Percentiles rank a stretch among this genome's conserved stretches.
phyloP scores from a whole-genome alignment of 352 stramenopile genomes.

The Aphanomyces invadans region DNA sequence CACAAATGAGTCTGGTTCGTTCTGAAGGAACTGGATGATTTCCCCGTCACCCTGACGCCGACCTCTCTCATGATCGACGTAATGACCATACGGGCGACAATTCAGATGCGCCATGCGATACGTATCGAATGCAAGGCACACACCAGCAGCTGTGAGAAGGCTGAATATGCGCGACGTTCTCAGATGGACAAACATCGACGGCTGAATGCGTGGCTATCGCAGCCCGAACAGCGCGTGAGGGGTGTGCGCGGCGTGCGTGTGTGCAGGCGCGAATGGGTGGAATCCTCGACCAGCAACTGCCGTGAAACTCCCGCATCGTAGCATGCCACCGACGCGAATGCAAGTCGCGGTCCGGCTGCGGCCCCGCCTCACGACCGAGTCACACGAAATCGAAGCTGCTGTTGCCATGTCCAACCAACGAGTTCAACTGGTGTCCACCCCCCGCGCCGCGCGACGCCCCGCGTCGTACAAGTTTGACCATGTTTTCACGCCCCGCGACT shows the following conservation, averaged over 20 bases:
- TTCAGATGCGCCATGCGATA: no score
- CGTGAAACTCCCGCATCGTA: neutral
- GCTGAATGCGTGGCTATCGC: no score
- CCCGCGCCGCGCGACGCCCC: neutral
- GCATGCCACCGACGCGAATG: slow-evolving; percentile 5
- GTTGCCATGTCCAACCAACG: neutral
- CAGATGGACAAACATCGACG: no score
- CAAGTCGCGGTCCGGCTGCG: slow-evolving; percentile 17
- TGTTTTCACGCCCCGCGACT: slow-evolving; percentile 39
- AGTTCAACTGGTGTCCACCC: slow-evolving; percentile 13
- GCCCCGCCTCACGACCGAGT: slow-evolving; percentile 5
- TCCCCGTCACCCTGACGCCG: no score
- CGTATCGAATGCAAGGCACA: no score
- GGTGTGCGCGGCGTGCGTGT: no score
- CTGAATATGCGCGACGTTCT: no score
- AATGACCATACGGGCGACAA: no score
- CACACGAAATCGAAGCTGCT: neutral
- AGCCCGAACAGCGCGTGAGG: no score
- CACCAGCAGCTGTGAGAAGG: no score
- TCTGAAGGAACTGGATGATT: neutral
- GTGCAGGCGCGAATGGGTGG: no score
- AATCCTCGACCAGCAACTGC: neutral
- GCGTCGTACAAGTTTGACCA: slow-evolving; percentile 43
- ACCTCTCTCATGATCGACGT: no score
- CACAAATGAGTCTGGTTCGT: neutral